Conservation (phyloP, 2,329 filamentous ascomycete species). For the Aspergillus sergii region DNA sequence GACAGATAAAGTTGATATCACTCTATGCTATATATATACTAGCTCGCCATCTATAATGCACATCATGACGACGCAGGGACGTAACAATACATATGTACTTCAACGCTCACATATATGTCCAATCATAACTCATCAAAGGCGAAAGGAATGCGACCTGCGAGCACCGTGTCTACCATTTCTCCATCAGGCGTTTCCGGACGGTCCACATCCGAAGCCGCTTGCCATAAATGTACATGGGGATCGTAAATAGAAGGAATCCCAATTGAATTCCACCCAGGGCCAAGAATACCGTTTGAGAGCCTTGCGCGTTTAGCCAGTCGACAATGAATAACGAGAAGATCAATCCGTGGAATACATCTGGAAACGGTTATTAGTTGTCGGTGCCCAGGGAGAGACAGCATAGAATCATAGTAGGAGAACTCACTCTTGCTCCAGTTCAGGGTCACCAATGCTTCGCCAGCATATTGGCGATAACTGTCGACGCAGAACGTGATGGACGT, state of each 20-base stretch:
- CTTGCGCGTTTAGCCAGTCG: slow-evolving; percentile 75
- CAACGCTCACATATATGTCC: neutral
- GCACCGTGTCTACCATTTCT: slow-evolving; percentile 53
- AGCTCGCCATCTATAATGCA: neutral
- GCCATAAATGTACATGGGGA: slow-evolving; percentile 93
- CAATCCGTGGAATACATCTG: slow-evolving; percentile 81
- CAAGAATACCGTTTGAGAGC: slow-evolving; percentile 76
- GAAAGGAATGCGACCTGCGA: neutral
- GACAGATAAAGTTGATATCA: neutral
- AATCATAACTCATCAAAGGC: neutral
- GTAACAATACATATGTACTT: neutral
- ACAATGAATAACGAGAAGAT: slow-evolving; percentile 89
- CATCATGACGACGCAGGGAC: neutral
- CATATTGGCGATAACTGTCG: slow-evolving; percentile 90
- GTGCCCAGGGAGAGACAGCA: neutral
- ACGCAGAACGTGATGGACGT: slow-evolving; percentile 93
- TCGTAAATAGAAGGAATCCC: slow-evolving; percentile 69
- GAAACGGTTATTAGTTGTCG: slow-evolving; percentile 12
- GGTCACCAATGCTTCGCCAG: slow-evolving; percentile 90
- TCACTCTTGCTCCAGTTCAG: slow-evolving; percentile 88
- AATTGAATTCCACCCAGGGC: slow-evolving; percentile 86
- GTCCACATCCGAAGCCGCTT: slow-evolving; percentile 96
- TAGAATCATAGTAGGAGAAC: slow-evolving; percentile 20
- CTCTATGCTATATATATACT: neutral
- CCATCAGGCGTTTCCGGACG: slow-evolving; percentile 80